Base-by-base conservation (phyloP, 352 stramenopile genomes). In the Saprolegnia parasitica region DNA sequence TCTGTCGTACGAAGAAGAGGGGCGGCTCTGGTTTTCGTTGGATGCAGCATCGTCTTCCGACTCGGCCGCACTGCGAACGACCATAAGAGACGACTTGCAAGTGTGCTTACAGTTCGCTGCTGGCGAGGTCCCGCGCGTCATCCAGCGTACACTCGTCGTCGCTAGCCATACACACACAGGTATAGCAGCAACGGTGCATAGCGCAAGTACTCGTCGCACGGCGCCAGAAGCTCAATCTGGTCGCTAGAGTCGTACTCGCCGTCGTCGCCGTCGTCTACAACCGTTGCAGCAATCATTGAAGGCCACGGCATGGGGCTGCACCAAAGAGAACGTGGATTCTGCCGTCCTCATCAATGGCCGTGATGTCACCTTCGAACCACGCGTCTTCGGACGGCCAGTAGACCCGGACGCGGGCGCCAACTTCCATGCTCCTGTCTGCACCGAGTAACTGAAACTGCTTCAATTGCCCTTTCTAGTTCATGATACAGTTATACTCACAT, bases 241-340 rank as follows among this genome's bases (percentile, higher is more conserved):
- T 60, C 52, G 9, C 16, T 10, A 18, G 20, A 9, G 3, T 60
- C 35, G 35, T 60, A 60, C 11, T 60, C 52, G 24, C 52, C 52
- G 4, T 60, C 52, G 20, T 60, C 52, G 16, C 52, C 52, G 20
- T 60, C 52, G 35, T 60, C 52, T 60, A 60, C 42, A 15, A 2
- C 11, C 13, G 11, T 49, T 2, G 42, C 11, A 1, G n/a, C 16
- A 8, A 60, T 60, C 13, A 21, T 60, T 10, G 52, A 3, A 2
- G 1, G 16, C 11, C 52, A 60, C 1, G 11, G 11, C 2, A 13
- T 11, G 13, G 18, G 8, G 23, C 52, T 58, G 23, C 8, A 60
- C 52, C 52, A 24, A 60, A 60, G 24, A 60, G 35, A n/a, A 60
- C 35, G 20, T 60, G 52, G 35, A 60, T 60, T 2, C 35, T 35